A percentile compares a stretch with the other conserved stretches of the same genome.
Conservation (phyloP, 345 rosid species). For the Heritiera littoralis region DNA sequence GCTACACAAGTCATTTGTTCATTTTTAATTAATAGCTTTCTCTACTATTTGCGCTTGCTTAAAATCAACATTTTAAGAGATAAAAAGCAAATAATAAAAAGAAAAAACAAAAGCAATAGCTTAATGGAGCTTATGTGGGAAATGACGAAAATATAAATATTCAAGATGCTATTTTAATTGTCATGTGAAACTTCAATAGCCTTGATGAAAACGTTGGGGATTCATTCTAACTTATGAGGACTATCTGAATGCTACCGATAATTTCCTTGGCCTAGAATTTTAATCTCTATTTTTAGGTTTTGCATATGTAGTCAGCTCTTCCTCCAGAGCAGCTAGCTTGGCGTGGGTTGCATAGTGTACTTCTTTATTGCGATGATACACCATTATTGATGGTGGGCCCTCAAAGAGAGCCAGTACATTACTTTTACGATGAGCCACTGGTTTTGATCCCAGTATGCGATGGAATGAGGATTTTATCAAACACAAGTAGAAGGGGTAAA, state of each 20-base stretch:
- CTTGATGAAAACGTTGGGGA: constrained; percentile 2
- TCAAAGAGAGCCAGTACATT: constrained; percentile 71
- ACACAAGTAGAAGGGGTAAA: constrained; percentile 38
- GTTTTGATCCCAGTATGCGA: constrained; percentile 92
- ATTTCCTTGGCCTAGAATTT: background rate
- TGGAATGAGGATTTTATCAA: constrained; percentile 91
- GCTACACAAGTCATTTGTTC: background rate
- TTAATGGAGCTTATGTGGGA: background rate
- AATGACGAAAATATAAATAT: background rate
- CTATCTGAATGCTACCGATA: background rate
- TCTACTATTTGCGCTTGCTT: background rate
- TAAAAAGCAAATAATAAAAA: background rate
- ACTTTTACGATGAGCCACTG: constrained; percentile 82
- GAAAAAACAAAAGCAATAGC: background rate
- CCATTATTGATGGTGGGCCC: constrained; percentile 90
- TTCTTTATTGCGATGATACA: constrained; percentile 92
- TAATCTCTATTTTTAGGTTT: background rate
- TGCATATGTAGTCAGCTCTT: constrained; percentile 68
- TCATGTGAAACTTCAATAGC: background rate
- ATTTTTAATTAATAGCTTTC: background rate
- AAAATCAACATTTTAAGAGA: background rate
- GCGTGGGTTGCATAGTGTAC: constrained; percentile 93
- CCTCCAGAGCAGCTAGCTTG: constrained; percentile 97
- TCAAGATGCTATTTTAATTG: background rate
- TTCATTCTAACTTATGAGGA: background rate